These are phyloP conservation scores for Tylopilus rubrobrunneus DNA, from an alignment of 768 basidiomycete genomes.

Conservation along the genomic window DNA sequence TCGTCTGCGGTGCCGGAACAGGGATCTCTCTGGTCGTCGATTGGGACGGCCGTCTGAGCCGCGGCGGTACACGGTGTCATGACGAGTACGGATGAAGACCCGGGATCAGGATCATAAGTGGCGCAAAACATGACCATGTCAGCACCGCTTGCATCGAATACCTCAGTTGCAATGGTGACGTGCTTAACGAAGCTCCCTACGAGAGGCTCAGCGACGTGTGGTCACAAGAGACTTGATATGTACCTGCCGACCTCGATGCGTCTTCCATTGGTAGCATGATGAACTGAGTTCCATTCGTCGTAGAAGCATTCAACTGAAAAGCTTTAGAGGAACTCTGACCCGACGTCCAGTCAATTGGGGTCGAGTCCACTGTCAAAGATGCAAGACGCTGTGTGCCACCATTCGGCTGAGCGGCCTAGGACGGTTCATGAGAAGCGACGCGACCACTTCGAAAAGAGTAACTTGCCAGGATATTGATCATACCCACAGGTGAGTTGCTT, in stretches of 20 bases:
- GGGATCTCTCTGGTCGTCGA: slow-evolving; percentile 2
- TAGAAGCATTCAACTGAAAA: slow-evolving; percentile 48
- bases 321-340: slow-evolving; percentile 26
- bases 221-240: background rate
- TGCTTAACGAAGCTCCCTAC: slow-evolving; percentile 16
- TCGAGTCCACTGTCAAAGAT: slow-evolving; percentile 20
- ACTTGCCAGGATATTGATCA: slow-evolving; percentile 48
- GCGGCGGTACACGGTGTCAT: slow-evolving; percentile 46
- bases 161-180: slow-evolving; percentile 43
- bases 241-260: slow-evolving; percentile 9
- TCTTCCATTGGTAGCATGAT: slow-evolving; percentile 32
- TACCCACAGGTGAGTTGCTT: slow-evolving; percentile 35
- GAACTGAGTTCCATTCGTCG: slow-evolving; percentile 43
- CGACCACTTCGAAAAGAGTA: background rate
- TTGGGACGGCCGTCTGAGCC: background rate
- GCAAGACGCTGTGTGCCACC: slow-evolving; percentile 15
- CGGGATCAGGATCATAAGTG: slow-evolving; percentile 55
- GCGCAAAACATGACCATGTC: slow-evolving; percentile 48
- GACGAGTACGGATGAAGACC: slow-evolving; percentile 45
- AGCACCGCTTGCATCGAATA: slow-evolving; percentile 38
- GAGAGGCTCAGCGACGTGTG: slow-evolving; percentile 1
- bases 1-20: slow-evolving; percentile 6
- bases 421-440: background rate
- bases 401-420: background rate
- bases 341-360: slow-evolving; percentile 25